Evolutionary conservation across 2,329 filamentous ascomycete species (phyloP), one percentile per base, ranked within the genome.

Genomic region (Talaromyces albobiverticillius): DNA sequence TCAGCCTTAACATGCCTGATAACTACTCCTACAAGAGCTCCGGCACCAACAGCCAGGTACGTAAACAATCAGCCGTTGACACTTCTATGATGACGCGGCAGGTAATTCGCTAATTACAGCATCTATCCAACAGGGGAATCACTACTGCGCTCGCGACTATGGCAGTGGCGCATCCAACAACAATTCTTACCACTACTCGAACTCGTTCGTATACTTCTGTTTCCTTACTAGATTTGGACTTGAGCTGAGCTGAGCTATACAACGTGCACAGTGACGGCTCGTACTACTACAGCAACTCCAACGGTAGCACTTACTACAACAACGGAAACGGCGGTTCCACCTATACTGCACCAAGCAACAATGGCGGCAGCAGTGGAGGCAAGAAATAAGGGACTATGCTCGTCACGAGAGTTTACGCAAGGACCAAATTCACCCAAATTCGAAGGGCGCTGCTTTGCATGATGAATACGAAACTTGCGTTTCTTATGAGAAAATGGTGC

Each of bases 261-360:
- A 25, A 14, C 25, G 14, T 40, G 18, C 36, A 32, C 22, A 82
- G 79, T 20, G 64, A 88, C 61, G 84, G 85, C 34, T 87, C 84
- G 1, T 89, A 89, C 77, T 88, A 89, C 74, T 89, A 89, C 72
- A 82, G 79, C 66, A 89, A 89, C 72, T 71, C 84, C 43, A 80
- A 87, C 59, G 84, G 84, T 13, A 87, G 82, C 64, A 86, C 82
- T 36, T 89, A 89, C 73, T 73, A 88, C 77, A 86, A 87, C 70
- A 69, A 77, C 60, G 84, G 84, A 42, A 66, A 67, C 10, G 85
- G 85, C 5, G 64, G 70, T 46, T 80, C 82, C 22, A 83, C 71
- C 16, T 89, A 89, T 71, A 89, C 82, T 16, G 61, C 82, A 9
- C 71, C 85, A 6, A 72, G 74, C 53, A 80, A 49, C 78, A 45